phyloP scores from a whole-genome alignment of 2,329 filamentous ascomycete species.

The Penicillium aurantiogriseum region DNA sequence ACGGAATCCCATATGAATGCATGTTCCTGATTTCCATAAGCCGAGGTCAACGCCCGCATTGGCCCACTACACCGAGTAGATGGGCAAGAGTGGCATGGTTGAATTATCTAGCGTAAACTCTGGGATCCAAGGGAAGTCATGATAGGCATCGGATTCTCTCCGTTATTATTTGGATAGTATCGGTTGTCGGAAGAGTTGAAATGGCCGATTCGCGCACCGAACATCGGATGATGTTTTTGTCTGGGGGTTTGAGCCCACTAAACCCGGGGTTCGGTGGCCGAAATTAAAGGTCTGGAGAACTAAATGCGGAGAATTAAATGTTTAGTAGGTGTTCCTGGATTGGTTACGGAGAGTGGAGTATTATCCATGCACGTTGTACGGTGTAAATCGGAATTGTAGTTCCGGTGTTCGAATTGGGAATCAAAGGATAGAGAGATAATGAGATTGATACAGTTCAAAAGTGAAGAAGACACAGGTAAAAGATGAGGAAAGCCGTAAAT shows the following conservation, averaged over 20 bases:
- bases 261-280: neutral
- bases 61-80: neutral
- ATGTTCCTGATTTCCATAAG: neutral
- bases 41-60: neutral
- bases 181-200: conserved; percentile 1
- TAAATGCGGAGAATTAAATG: neutral
- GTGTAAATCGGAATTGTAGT: neutral
- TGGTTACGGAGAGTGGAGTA: neutral
- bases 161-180: neutral
- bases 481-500: neutral
- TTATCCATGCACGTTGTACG: neutral
- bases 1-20: neutral
- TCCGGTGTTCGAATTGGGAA: neutral
- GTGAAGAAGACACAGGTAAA: neutral
- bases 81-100: neutral
- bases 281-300: neutral
- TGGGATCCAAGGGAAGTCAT: neutral
- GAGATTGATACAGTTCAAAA: neutral
- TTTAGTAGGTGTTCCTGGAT: neutral
- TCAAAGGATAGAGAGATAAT: neutral
- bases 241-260: neutral
- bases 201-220: conserved; percentile 23
- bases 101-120: neutral
- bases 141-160: neutral
- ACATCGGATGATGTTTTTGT: conserved; percentile 17